Base-by-base conservation (phyloP, 2,329 filamentous ascomycete genomes). In the Pseudogymnoascus sp. region DNA sequence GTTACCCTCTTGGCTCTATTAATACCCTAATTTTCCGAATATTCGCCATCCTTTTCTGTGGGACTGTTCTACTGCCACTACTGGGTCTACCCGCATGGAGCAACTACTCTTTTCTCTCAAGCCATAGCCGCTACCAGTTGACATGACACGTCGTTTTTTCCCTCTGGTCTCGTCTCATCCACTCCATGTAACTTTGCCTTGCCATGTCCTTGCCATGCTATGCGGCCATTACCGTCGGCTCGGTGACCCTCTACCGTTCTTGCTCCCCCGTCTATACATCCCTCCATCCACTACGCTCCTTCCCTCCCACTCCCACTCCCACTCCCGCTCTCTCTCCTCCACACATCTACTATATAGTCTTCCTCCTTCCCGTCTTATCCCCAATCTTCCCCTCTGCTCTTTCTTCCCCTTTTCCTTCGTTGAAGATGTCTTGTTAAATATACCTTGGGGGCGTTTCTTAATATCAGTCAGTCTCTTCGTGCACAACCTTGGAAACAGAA, bases 271-370 rank as follows among this genome's bases (percentile, higher is more conserved):
- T 37, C 53, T 37, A 17, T 21, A 31, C 53, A 17, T 37, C 13
- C 26, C 23, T 37, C 53, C 53, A 6, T 35, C 13, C 53, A 29
- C 50, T 35, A 38, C 50, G 29, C 53, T 37, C 53, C 53, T 37
- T 37, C 23, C 50, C 50, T 35, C 21, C 50, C 50, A n/a, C 50
- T 35, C 50, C 53, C 53, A 31, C 46, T 31, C 10, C 46, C 46
- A 11, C 46, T 29, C 46, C 46, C 46, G 9, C 37, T 17, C 35
- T 5, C 35, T 5, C 10, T 35, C 50, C 50, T 37, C 53, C 53
- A 37, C 53, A 59, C 26, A 29, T 46, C 42, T 46, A 46, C 42
- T 46, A 46, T 46, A 46, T 46, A 46, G 42, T 46, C 42, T 46
- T 46, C 19, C 42, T 46, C 7, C 42, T 46, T 46, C 42, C 42